A percentile compares a stretch with the other conserved stretches of the same genome.
phyloP scores from a whole-genome alignment of 306 rosid genomes.

The Gleditsia sinensis region DNA sequence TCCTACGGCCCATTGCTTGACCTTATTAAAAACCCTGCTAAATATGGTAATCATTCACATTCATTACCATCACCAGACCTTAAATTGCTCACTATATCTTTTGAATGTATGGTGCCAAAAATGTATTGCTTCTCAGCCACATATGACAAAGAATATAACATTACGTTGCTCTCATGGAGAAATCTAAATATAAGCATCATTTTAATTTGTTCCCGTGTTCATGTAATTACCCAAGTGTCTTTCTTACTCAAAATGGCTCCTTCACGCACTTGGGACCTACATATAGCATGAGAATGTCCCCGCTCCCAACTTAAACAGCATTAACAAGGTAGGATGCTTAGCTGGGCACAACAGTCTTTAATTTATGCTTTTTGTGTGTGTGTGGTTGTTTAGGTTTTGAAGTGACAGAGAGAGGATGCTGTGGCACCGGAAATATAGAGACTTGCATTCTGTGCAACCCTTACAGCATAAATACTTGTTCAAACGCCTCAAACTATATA shows the following conservation, averaged over 20 bases:
- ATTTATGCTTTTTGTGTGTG: too few species aligned
- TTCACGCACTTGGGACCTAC: constrained; percentile 21
- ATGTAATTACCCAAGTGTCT: not conserved
- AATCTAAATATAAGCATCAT: not conserved
- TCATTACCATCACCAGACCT: not conserved
- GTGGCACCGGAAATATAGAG: constrained; percentile 74
- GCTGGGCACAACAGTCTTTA: too few species aligned
- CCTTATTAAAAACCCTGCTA: constrained; percentile 52
- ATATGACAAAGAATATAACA: too few species aligned
- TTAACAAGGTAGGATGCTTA: too few species aligned
- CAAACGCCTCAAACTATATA: constrained; percentile 44
- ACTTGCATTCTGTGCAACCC: constrained; percentile 54
- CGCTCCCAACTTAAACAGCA: not conserved
- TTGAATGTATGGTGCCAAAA: too few species aligned
- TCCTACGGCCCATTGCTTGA: constrained; percentile 38
- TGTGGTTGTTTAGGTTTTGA: constrained; percentile 56
- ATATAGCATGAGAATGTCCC: not conserved
- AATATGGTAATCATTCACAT: constrained; percentile 45
- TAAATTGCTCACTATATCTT: not conserved
- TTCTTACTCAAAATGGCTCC: not conserved
- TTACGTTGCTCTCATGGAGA: too few species aligned
- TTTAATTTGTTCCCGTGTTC: constrained; percentile 5
- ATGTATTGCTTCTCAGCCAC: too few species aligned
- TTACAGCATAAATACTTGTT: constrained; percentile 30
- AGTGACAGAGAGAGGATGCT: constrained; percentile 58